Evolutionary conservation across 2,329 filamentous ascomycete species (phyloP).

Genomic region (Chaetomiaceae sp.): DNA sequence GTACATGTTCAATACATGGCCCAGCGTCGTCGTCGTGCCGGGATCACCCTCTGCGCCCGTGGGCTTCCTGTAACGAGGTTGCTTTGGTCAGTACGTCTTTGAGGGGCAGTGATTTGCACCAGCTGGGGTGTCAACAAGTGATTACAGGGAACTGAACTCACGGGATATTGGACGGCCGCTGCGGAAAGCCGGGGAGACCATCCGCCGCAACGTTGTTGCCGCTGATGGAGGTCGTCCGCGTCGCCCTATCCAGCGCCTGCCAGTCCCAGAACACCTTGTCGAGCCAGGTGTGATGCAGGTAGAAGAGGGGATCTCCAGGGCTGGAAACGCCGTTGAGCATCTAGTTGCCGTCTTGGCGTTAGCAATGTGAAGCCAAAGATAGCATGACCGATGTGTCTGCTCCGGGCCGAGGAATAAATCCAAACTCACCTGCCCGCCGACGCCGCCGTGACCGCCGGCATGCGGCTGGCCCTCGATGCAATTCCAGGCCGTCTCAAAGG

Average conservation of each 20-base stretch:
- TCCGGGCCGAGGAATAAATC: too few relatives aligned
- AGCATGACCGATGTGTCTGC: too few relatives aligned
- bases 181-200: background rate
- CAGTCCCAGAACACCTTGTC: constrained; percentile 23
- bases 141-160: background rate
- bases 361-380: too few relatives aligned
- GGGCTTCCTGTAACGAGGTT: background rate
- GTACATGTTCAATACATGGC: constrained; percentile 20
- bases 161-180: background rate
- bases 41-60: constrained; percentile 14
- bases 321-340: constrained; percentile 20
- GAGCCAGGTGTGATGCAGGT: constrained; percentile 17
- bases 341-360: background rate
- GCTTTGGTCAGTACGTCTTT: background rate
- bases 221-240: constrained; percentile 3
- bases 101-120: background rate
- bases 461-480: constrained; percentile 31
- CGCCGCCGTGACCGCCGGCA: constrained; percentile 26
- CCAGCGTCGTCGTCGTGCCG: constrained; percentile 15
- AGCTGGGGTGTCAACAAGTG: background rate
- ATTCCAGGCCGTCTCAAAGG: constrained; percentile 22
- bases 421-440: constrained; percentile 23
- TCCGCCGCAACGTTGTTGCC: constrained; percentile 1
- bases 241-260: constrained; percentile 12
- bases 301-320: constrained; percentile 22